Base-by-base conservation (phyloP, 2,329 filamentous ascomycete species). In the Penicillium expansum region DNA sequence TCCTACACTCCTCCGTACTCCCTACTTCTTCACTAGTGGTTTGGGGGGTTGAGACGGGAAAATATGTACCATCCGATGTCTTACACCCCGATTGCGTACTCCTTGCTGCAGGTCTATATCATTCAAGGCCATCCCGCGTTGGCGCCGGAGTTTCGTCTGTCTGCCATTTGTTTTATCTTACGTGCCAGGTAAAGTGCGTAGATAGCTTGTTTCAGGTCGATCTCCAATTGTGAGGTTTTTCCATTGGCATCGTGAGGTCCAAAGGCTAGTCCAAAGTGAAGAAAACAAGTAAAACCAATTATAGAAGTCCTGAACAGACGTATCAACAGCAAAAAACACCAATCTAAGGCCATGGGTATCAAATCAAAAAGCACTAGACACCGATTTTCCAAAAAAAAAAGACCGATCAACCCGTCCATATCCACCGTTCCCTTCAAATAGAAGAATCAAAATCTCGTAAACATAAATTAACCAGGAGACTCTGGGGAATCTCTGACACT, bases 281-380 rank as follows among this genome's bases (percentile, higher is more conserved):
- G 24, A 22, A 33, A 32, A 16, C 9, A 27, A 43, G 13, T 18
- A n/a, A 39, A 18, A 14, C 30, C 5, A 7, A 27, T 11, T 22
- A 16, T 22, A 33, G 44, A 33, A 14, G 20, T 32, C 13, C 18
- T 9, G 29, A 22, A 45, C 18, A 30, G 18, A 30, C 16, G 10
- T 13, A 6, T 20, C 18, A 52, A 45, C 22, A 42, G 18, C 16
- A 43, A 49, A 41, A 37, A 57, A 55, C 50, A 41, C 41, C 48
- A 63, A 59, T 56, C 35, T 48, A 47, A 49, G 27, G 37, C 55
- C 53, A 37, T 44, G 60, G 61, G 61, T 62, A 63, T 63, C 55
- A 62, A 60, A 56, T 49, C 56, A 60, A 52, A 54, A 56, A 51
- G 14, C 27, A 2, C 41, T 29, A 58, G 43, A 58, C 35, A 54